Evolutionary conservation across 768 basidiomycete species (phyloP).

Genomic region (Phallus indusiatus): DNA sequence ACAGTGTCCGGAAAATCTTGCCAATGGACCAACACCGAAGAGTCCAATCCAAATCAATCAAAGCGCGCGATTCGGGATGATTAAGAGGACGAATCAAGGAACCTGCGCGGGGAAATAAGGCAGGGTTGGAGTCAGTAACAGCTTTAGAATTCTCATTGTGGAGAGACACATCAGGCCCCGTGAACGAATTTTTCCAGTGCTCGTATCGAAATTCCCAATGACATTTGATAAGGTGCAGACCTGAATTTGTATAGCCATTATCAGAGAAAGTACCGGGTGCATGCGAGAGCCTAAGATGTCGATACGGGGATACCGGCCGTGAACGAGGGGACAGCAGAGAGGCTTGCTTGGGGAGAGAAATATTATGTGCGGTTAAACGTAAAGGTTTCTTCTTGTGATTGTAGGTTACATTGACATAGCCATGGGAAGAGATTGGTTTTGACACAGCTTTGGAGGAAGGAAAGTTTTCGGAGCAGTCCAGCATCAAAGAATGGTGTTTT

Average conservation of each 20-base stretch:
- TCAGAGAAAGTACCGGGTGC: background rate
- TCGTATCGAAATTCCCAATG: conserved; percentile 9
- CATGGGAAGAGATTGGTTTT: background rate
- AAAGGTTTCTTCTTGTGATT: background rate
- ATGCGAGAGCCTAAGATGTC: background rate
- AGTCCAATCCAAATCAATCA: conserved; percentile 2
- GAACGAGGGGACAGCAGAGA: conserved; percentile 5
- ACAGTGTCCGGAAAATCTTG: conserved; percentile 3
- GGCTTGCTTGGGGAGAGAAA: conserved; percentile 2
- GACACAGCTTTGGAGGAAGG: background rate
- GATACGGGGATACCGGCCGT: background rate
- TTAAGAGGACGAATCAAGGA: background rate
- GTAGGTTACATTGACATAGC: background rate
- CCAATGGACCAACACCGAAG: conserved; percentile 2
- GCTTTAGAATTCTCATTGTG: background rate
- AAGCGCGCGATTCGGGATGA: background rate
- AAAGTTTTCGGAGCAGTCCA: background rate
- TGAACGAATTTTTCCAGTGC: background rate
- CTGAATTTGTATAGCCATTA: conserved; percentile 1
- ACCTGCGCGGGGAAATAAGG: conserved; percentile 5
- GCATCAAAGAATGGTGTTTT: background rate
- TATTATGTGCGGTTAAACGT: background rate
- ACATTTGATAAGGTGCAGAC: conserved; percentile 3
- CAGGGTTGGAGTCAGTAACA: background rate
- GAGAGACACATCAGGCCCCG: background rate